These are phyloP conservation scores for Flaveria ramosissima DNA, from an alignment of 129 eudicot species.

Conservation along the genomic window DNA sequence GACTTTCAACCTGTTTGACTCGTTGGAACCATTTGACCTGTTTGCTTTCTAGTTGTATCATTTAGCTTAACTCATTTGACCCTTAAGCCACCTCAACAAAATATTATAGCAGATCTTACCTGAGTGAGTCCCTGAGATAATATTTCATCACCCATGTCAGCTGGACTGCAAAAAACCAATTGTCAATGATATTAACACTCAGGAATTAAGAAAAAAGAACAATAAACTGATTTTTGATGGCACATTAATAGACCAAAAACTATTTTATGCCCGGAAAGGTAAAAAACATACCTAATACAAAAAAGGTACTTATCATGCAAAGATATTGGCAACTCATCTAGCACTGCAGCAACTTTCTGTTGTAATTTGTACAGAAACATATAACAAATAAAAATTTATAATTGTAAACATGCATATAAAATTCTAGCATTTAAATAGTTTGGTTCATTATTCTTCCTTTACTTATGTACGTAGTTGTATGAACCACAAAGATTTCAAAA, in stretches of 20 bases:
- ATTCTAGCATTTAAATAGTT: slow-evolving; percentile 7
- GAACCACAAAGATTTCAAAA: slow-evolving; percentile 20
- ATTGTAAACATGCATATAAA: neutral
- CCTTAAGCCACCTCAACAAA: neutral
- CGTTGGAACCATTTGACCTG: neutral
- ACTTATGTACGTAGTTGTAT: neutral
- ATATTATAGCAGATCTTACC: slow-evolving; percentile 43
- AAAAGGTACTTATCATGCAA: slow-evolving; percentile 87
- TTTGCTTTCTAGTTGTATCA: neutral
- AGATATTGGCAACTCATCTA: slow-evolving; percentile 84
- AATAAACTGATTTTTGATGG: neutral
- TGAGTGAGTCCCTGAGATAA: slow-evolving; percentile 91
- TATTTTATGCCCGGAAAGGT: neutral
- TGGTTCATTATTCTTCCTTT: neutral
- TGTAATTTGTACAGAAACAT: slow-evolving; percentile 9
- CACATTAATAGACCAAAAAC: slow-evolving; percentile 1
- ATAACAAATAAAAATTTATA: neutral
- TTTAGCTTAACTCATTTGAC: slow-evolving; percentile 2
- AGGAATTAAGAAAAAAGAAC: slow-evolving; percentile 3
- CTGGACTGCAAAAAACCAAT: slow-evolving; percentile 64
- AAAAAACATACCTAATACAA: slow-evolving; percentile 63
- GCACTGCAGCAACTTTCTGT: slow-evolving; percentile 92
- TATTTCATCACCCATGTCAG: slow-evolving; percentile 86
- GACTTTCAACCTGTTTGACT: neutral
- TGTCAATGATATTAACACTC: neutral